phyloP scores from a whole-genome alignment of 2,329 filamentous ascomycete species.

The Dactylellina sp. region DNA sequence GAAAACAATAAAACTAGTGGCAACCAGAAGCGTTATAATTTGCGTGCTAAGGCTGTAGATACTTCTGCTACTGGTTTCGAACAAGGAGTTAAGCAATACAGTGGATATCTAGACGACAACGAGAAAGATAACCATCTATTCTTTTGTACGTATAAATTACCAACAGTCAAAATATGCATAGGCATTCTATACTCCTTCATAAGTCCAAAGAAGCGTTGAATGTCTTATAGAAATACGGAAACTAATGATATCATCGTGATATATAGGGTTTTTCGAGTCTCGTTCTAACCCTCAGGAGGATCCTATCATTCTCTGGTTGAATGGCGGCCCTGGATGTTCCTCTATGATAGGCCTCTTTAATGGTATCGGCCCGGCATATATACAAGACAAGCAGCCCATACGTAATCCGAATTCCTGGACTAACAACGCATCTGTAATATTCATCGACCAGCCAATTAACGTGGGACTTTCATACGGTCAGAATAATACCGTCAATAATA shows the following conservation, averaged over 20 bases:
- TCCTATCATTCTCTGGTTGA: conserved; percentile 93
- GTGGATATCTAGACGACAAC: conserved; percentile 95
- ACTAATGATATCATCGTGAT: background rate
- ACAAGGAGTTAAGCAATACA: conserved; percentile 91
- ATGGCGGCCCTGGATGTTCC: conserved; percentile 95
- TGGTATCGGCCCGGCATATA: conserved; percentile 93
- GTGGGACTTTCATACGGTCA: conserved; percentile 96
- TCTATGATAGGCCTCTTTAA: conserved; percentile 96
- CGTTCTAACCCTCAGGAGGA: conserved; percentile 97
- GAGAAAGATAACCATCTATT: conserved; percentile 94
- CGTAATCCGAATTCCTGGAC: conserved; percentile 96
- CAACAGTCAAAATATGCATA: no score
- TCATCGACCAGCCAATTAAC: conserved; percentile 98
- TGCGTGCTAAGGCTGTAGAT: conserved; percentile 80
- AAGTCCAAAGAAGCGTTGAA: no score
- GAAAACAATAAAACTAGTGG: conserved; percentile 87
- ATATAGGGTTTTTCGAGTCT: conserved; percentile 95
- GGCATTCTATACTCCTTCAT: no score
- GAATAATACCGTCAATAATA: conserved; percentile 83
- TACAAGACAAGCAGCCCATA: conserved; percentile 82
- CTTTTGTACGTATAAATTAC: conserved; percentile 77
- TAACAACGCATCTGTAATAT: conserved; percentile 96
- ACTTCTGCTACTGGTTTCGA: conserved; percentile 86
- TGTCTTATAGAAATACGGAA: no score
- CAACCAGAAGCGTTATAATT: conserved; percentile 84